Conservation (phyloP, 2,329 filamentous ascomycete species). For the Aspergillus latus region DNA sequence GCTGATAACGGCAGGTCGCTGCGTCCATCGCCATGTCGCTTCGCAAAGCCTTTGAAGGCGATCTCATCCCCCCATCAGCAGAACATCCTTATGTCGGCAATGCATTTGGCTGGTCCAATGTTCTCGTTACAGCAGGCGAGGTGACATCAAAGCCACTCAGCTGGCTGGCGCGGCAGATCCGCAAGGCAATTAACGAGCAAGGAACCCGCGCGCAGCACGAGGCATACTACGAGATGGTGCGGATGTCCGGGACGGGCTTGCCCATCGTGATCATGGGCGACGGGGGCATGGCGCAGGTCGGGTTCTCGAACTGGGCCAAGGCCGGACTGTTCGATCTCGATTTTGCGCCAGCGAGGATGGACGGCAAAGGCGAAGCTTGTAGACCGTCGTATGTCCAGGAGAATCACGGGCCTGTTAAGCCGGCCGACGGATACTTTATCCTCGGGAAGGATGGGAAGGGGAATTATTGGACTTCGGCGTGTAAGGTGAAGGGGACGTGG, state of each 20-base stretch:
- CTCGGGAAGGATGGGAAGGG: conserved; percentile 19
- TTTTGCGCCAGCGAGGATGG: conserved; percentile 14
- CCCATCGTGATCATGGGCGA: conserved; percentile 16
- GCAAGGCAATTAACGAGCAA: conserved; percentile 19
- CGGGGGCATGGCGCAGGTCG: conserved; percentile 16
- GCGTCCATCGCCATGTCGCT: conserved; percentile 20
- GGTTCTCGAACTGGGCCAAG: conserved; percentile 20
- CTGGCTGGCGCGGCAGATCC: conserved; percentile 18
- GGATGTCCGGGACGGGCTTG: conserved; percentile 12
- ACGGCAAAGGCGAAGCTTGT: conserved; percentile 6
- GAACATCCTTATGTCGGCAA: conserved; percentile 20
- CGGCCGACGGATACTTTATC: conserved; percentile 19
- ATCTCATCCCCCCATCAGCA: conserved; percentile 15
- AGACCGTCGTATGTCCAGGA: conserved; percentile 19
- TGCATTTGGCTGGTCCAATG: conserved; percentile 21
- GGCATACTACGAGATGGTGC: conserved; percentile 15
- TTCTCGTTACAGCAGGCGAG: conserved; percentile 15
- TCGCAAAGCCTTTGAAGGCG: conserved; percentile 20
- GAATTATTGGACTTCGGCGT: conserved; percentile 21
- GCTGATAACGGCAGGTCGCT: background rate
- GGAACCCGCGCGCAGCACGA: conserved; percentile 21
- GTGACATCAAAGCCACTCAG: conserved; percentile 17
- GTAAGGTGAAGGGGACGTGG: conserved; percentile 20
- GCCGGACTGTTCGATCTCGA: conserved; percentile 16
- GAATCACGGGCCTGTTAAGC: conserved; percentile 19